These are phyloP conservation scores for Austroboletus festivus DNA, from an alignment of 768 basidiomycete species.

Conservation along the genomic window DNA sequence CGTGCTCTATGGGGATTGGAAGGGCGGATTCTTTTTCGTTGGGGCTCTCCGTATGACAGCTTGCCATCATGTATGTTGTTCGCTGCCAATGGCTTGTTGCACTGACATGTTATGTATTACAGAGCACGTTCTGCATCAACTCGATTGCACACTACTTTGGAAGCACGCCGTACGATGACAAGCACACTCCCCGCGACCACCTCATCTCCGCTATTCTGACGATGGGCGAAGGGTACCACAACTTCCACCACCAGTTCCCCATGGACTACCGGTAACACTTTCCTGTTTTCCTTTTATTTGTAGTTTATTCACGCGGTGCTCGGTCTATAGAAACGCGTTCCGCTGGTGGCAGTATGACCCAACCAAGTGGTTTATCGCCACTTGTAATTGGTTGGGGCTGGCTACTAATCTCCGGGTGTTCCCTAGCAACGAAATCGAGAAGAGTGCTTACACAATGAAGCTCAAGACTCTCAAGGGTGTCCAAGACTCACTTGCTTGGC, in stretches of 20 bases:
- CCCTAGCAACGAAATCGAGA: conserved; percentile 84
- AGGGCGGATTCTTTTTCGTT: conserved; percentile 73
- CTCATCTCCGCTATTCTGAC: conserved; percentile 80
- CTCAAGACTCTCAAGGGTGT: conserved; percentile 65
- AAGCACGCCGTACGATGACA: conserved; percentile 78
- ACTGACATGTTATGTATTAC: background rate
- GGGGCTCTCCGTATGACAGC: conserved; percentile 69
- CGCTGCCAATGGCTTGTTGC: background rate
- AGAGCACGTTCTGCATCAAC: conserved; percentile 89
- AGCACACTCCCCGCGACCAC: conserved; percentile 72
- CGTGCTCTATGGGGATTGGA: conserved; percentile 70
- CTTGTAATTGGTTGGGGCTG: conserved; percentile 58
- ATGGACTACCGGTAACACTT: conserved; percentile 50
- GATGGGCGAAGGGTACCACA: conserved; percentile 66
- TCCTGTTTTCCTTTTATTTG: background rate
- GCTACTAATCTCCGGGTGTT: conserved; percentile 83
- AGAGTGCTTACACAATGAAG: conserved; percentile 80
- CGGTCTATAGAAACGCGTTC: conserved; percentile 56
- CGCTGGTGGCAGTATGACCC: conserved; percentile 72
- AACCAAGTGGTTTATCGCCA: conserved; percentile 78
- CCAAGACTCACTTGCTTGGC: conserved; percentile 67
- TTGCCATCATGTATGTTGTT: conserved; percentile 71
- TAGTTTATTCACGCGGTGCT: conserved; percentile 5
- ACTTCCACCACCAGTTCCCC: conserved; percentile 87
- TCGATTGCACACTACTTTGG: conserved; percentile 86